phyloP scores from a whole-genome alignment of 1,284 basidiomycete genomes.

The Rhodotorula glutinis region DNA sequence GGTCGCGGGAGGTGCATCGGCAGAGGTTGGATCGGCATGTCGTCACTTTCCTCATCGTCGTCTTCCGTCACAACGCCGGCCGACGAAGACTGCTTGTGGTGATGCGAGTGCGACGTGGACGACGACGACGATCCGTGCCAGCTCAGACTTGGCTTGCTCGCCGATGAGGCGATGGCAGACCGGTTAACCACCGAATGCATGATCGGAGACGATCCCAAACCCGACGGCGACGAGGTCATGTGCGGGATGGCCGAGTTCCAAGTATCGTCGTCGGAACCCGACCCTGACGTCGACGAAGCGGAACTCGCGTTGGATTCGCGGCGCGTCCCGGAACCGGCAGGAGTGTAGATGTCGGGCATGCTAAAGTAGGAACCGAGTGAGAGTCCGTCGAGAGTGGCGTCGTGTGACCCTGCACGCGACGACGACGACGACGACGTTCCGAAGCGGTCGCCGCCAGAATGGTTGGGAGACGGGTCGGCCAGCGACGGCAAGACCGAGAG shows the following conservation, averaged over 20 bases:
- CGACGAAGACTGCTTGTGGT: too few relatives aligned
- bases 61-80: background rate
- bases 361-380: background rate
- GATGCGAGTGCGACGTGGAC: background rate
- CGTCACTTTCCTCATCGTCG: slow-evolving; percentile 9
- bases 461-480: slow-evolving; percentile 3
- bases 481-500: background rate
- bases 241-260: too few relatives aligned
- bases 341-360: background rate
- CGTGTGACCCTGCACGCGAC: background rate
- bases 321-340: background rate
- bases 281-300: background rate
- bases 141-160: background rate
- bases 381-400: background rate
- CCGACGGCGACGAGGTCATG: background rate
- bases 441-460: background rate
- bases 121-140: background rate
- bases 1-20: slow-evolving; percentile 22
- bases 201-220: background rate
- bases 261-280: background rate
- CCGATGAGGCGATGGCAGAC: too few relatives aligned
- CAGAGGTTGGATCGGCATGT: slow-evolving; percentile 11
- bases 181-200: too few relatives aligned
- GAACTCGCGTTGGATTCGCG: background rate
- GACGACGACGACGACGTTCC: background rate